These are phyloP conservation scores for Penicillium sp. DNA, from an alignment of 2,329 filamentous ascomycete species.

Conservation along the genomic window DNA sequence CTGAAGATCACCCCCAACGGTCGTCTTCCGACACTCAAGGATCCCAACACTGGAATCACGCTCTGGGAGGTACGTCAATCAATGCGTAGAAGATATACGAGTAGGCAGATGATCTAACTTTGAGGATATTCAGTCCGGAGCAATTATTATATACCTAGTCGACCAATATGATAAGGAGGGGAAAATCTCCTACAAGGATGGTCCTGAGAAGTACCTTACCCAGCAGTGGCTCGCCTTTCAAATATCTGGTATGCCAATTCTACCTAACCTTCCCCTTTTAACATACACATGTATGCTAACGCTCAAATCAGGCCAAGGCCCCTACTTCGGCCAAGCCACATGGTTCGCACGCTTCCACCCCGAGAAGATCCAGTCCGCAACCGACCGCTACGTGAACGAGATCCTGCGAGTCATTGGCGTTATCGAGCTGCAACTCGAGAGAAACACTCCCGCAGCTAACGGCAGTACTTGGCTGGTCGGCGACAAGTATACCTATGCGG, in stretches of 20 bases:
- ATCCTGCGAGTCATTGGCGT: constrained; percentile 4
- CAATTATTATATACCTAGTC: constrained; percentile 8
- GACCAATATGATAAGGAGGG: constrained; percentile 7
- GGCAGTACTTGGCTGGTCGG: constrained; percentile 2
- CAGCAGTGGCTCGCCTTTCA: constrained; percentile 12
- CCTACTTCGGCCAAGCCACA: constrained; percentile 8
- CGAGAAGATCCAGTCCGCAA: constrained; percentile 6
- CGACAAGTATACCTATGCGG: constrained; percentile 8
- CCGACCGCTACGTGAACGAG: constrained; percentile 8
- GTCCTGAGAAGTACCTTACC: not conserved
- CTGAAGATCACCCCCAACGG: constrained; percentile 10
- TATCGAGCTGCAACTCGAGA: constrained; percentile 14
- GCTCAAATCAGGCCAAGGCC: constrained; percentile 3
- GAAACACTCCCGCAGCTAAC: constrained; percentile 14
- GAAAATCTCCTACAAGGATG: constrained; percentile 1
- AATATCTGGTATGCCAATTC: constrained; percentile 4
- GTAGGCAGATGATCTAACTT: not conserved
- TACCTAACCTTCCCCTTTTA: not conserved
- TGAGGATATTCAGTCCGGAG: constrained; percentile 19
- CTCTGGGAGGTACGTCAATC: constrained; percentile 9
- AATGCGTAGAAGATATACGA: too few relatives aligned
- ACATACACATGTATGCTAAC: not conserved
- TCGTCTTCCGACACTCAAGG: constrained; percentile 8
- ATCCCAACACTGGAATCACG: constrained; percentile 8
- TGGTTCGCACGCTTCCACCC: constrained; percentile 9